Evolutionary conservation across 345 rosid genomes (phyloP), one percentile per base, ranked within the genome.

Genomic region (Pseudoturritis turrita): DNA sequence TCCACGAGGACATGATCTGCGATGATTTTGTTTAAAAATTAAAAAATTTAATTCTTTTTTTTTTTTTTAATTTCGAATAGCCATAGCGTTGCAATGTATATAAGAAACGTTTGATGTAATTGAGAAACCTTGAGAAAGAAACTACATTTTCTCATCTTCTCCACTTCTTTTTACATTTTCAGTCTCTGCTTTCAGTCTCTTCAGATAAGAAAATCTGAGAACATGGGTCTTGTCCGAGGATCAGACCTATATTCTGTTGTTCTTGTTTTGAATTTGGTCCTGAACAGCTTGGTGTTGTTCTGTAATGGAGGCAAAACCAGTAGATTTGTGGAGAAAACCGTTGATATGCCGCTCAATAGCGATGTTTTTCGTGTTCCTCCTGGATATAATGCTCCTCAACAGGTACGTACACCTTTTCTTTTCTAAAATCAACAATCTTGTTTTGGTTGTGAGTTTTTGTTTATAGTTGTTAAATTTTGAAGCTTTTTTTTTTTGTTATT

Each of bases 341-440:
- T 60, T 23, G 96, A 86, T 68, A 87, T 91, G 96, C 97, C 94
- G 50, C 86, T 89, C 15, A 80, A 87, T 51, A 85, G 90, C 19
- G 97, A 89, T 73, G 90, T 86, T 15, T 89, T 91, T 33, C 40
- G 52, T 7, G 83, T 81, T 53, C 91, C 97, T 71, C 84, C 78
- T 21, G 93, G 96, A 10, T 81, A 82, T 53, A 91, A 91, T 87
- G 97, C 97, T 72, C 96, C 97, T 51, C 93, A 91, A 47, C 96
- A 91, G 91, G 97, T 91, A 0, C 22, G 0, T 33, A 56, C 45
- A 57, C 26, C 26, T 35, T n/a, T n/a, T 25, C 9, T 18, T 59
- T 51, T 33, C 40, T 35, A 56, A 6, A n/a, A 11, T 9, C n/a
- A 18, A 22, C 7, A 0, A 10, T 8, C 11, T 25, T 28, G 18